Evolutionary conservation across 1,139 yeast species (phyloP).

Genomic region (Barnettozyma hawaiiensis): DNA sequence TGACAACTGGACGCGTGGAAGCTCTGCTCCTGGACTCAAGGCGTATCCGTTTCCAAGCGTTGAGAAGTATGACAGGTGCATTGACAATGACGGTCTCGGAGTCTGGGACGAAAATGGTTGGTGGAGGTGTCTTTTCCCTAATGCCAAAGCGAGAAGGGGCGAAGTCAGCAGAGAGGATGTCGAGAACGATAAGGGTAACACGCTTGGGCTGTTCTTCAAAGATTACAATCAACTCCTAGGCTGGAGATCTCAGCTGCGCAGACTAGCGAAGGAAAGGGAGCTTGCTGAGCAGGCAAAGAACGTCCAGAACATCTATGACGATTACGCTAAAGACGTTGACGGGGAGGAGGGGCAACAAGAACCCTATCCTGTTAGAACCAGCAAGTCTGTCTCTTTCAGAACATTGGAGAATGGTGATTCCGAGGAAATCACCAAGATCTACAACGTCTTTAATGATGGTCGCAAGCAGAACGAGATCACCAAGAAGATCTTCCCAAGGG

Average conservation of each 20-base stretch:
- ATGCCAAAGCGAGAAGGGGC: slow-evolving; percentile 28
- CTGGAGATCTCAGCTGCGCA: slow-evolving; percentile 59
- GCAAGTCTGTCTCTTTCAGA: slow-evolving; percentile 40
- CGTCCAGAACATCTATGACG: slow-evolving; percentile 27
- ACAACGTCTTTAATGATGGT: slow-evolving; percentile 63
- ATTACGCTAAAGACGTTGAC: slow-evolving; percentile 13
- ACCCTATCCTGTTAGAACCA: slow-evolving; percentile 42
- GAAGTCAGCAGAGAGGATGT: slow-evolving; percentile 51
- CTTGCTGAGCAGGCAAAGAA: slow-evolving; percentile 17
- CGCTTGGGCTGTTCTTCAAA: slow-evolving; percentile 46
- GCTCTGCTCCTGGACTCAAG: slow-evolving; percentile 38
- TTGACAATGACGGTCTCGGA: slow-evolving; percentile 56
- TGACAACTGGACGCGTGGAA: slow-evolving; percentile 16
- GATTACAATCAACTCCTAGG: slow-evolving; percentile 60
- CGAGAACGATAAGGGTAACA: slow-evolving; percentile 32
- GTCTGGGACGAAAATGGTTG: slow-evolving; percentile 77
- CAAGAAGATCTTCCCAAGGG: slow-evolving; percentile 35
- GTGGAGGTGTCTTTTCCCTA: slow-evolving; percentile 87
- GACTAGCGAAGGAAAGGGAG: slow-evolving; percentile 33
- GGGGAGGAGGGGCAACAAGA: slow-evolving; percentile 28
- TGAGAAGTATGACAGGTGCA: slow-evolving; percentile 56
- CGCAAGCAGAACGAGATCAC: slow-evolving; percentile 38
- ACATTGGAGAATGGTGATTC: slow-evolving; percentile 49
- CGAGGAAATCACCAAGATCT: slow-evolving; percentile 47
- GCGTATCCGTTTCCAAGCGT: slow-evolving; percentile 60